Evolutionary conservation across 2,329 filamentous ascomycete genomes (phyloP), one percentile per base, ranked within the genome.

Genomic region (Colletotrichum acutatum): DNA sequence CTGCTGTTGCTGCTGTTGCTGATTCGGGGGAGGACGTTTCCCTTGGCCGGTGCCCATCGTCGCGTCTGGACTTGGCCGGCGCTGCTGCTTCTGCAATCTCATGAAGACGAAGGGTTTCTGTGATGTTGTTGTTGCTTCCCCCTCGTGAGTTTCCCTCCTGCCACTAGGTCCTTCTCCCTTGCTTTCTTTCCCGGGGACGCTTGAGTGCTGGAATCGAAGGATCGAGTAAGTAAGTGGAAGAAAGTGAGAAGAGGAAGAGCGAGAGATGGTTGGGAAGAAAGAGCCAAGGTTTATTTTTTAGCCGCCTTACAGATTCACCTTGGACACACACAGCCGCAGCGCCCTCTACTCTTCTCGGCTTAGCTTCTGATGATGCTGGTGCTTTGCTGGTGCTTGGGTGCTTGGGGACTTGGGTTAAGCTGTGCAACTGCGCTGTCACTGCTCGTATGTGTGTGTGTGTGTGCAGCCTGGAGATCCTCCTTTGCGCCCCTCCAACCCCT

Each of bases 41-140:
- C 49, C 70, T 64, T 66, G 65, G n/a, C 65, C 60, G 65, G 57
- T 58, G 61, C 37, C 34, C 72, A 74, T 74, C 30, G 30, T 64
- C 22, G 30, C 49, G 11, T 62, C 11, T 62, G 26, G 42, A 22
- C 42, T 49, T 49, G 42, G 16, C 42, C 42, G 42, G 19, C 42
- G 42, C 42, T 49, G 42, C 42, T 49, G 42, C 19, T 49, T 49
- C 42, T 49, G 42, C 19, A 49, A 7, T 49, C 42, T 49, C 42
- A 49, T 49, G 0, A n/a, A 22, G 19, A 46, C 42, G 6, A 42
- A 46, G 16, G 16, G 5, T 37, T 37, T 46, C 7, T 42, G 42
- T 14, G 42, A 3, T 22, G 19, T 5, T 49, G 42, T n/a, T 49
- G 19, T n/a, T 19, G 42, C 42, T 49, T 8, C 42, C 24, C 42